A percentile compares a stretch with the other conserved stretches of the same genome.
Conservation (phyloP, 2,329 filamentous ascomycete species). For the Colletotrichum zoysiae region DNA sequence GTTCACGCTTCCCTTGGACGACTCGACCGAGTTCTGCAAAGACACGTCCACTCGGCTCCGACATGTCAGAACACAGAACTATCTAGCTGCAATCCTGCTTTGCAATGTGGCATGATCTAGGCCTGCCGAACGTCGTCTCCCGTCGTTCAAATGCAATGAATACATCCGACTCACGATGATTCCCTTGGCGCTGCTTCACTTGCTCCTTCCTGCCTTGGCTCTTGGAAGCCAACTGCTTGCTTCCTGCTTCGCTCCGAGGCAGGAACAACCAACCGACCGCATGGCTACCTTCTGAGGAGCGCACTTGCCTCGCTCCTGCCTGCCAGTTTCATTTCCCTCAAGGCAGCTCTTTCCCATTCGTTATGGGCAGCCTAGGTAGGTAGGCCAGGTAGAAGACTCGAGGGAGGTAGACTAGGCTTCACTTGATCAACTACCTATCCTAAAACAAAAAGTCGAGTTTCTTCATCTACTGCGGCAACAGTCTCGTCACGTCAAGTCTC, state of each 20-base stretch:
- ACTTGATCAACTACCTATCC: neutral
- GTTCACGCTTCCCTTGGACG: neutral
- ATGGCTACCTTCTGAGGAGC: too few relatives aligned
- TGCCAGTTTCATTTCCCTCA: fast-evolving
- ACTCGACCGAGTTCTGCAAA: neutral
- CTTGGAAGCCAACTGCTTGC: too few relatives aligned
- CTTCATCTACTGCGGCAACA: neutral
- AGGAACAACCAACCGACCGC: neutral
- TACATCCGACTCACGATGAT: neutral
- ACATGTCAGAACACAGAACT: fast-evolving
- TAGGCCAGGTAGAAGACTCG: too few relatives aligned
- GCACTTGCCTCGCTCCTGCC: too few relatives aligned
- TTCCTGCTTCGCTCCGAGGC: too few relatives aligned
- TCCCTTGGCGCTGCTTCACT: neutral
- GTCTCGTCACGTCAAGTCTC: neutral
- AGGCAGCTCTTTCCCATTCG: neutral
- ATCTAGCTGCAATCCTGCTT: neutral
- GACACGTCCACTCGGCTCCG: neutral
- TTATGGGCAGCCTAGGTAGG: neutral
- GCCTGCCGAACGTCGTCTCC: neutral
- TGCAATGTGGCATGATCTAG: too few relatives aligned
- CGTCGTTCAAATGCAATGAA: neutral
- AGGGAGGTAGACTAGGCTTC: neutral
- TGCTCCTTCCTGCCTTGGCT: neutral
- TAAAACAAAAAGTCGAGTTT: neutral